phyloP scores from a whole-genome alignment of 257 asterid species.

The Solanum paucissectum region DNA sequence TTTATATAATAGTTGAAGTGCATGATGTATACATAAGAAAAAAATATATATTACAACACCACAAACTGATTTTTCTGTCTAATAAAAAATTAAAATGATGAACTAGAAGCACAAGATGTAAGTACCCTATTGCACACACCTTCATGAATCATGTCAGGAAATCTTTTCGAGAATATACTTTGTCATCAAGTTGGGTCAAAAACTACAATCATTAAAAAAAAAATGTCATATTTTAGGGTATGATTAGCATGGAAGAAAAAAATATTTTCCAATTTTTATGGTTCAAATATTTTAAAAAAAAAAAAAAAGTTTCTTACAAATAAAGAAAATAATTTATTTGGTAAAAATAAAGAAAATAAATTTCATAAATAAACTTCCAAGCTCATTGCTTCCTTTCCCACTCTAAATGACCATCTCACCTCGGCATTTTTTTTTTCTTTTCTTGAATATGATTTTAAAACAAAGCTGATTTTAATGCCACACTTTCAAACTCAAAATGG shows the following conservation, averaged over 20 bases:
- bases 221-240: not conserved
- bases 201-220: not conserved
- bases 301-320: not conserved
- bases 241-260: not conserved
- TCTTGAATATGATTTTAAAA: not conserved
- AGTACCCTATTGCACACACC: not conserved
- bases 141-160: not conserved
- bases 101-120: not conserved
- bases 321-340: not conserved
- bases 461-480: not conserved
- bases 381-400: not conserved
- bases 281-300: fast-evolving
- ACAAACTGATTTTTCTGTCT: not conserved
- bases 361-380: not conserved
- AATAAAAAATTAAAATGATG: not conserved
- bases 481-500: not conserved
- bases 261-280: not conserved
- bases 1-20: not conserved
- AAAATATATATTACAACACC: not conserved
- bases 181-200: not conserved
- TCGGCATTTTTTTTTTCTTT: not conserved
- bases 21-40: not conserved
- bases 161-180: not conserved
- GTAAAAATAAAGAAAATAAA: not conserved
- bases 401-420: not conserved